These are phyloP conservation scores for Pseudozyma sp. DNA, from an alignment of 1,284 basidiomycete species.

Conservation along the genomic window DNA sequence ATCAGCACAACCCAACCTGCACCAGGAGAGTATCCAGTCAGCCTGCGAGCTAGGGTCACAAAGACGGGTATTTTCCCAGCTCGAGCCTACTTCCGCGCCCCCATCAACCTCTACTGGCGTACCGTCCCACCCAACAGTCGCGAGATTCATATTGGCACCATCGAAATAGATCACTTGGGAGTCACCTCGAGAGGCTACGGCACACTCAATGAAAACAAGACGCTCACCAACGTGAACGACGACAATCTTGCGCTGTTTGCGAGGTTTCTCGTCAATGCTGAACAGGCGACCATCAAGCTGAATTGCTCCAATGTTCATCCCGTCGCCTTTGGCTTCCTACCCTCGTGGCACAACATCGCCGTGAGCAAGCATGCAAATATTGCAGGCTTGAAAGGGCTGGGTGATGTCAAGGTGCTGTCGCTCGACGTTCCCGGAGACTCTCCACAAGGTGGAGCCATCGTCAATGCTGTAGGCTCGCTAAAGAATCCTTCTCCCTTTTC, in stretches of 20 bases:
- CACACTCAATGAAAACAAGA: conserved; percentile 29
- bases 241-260: conserved; percentile 61
- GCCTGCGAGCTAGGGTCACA: conserved; percentile 59
- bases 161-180: conserved; percentile 48
- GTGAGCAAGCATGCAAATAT: conserved; percentile 53
- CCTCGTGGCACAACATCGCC: conserved; percentile 47
- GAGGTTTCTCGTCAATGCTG: conserved; percentile 74
- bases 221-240: conserved; percentile 58
- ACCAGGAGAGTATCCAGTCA: conserved; percentile 51
- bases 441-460: conserved; percentile 77
- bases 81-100: conserved; percentile 61
- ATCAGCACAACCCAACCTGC: conserved; percentile 55
- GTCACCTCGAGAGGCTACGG: conserved; percentile 62
- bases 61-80: conserved; percentile 69
- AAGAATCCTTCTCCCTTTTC: conserved; percentile 79
- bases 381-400: conserved; percentile 76
- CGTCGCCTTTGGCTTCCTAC: conserved; percentile 73
- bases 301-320: conserved; percentile 74
- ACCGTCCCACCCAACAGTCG: conserved; percentile 21
- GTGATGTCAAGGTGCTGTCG: conserved; percentile 74
- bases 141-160: conserved; percentile 59
- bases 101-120: conserved; percentile 63
- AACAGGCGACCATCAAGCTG: conserved; percentile 79
- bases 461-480: conserved; percentile 74
- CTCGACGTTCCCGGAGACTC: conserved; percentile 78